Evolutionary conservation across 805 yeast species (phyloP), one percentile per base, ranked within the genome.

Genomic region (Barnettozyma salicaria): DNA sequence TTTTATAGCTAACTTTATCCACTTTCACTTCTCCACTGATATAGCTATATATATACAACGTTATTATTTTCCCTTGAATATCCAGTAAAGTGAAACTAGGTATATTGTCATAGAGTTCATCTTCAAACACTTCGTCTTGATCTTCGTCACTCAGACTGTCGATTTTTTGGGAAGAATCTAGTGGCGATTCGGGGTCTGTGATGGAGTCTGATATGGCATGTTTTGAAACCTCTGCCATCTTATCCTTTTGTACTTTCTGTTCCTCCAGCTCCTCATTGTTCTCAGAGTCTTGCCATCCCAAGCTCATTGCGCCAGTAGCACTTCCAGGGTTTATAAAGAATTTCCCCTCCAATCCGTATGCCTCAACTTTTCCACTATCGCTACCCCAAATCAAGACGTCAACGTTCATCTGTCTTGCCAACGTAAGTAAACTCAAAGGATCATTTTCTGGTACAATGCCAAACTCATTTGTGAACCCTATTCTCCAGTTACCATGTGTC

Each of bases 241-340:
- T 42, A 55, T 16, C 48, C 52, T 18, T 59, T 60, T 22, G 57
- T 57, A 1, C 49, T 52, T 19, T 59, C 47, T 5, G 54, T 56
- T 10, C 56, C 9, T 58, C 65, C 9, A 35, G 57, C 16, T 59
- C 63, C 7, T 59, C 61, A 5, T 56, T 67, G 4, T 70, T 68
- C 3, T 71, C 79, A 14, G 72, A 76, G 3, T 67, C 70, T 40
- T 78, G 78, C 62, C 78, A 76, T 51, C 78, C 80, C 22, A 83
- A 72, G 29, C 72, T 71, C 47, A 72, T 76, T 0, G 97, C 96
- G 19, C 98, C 98, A 0, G 97, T 89, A 28, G 95, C 95, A 55
- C 95, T 82, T 0, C 98, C 98, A 0, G 98, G 97, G 57, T 86
- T 90, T n/a, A 92, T 72, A 53, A 92, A 92, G 58, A 89, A 86